These are phyloP conservation scores for Leccinum broughii DNA, from an alignment of 768 basidiomycete species.

Conservation along the genomic window DNA sequence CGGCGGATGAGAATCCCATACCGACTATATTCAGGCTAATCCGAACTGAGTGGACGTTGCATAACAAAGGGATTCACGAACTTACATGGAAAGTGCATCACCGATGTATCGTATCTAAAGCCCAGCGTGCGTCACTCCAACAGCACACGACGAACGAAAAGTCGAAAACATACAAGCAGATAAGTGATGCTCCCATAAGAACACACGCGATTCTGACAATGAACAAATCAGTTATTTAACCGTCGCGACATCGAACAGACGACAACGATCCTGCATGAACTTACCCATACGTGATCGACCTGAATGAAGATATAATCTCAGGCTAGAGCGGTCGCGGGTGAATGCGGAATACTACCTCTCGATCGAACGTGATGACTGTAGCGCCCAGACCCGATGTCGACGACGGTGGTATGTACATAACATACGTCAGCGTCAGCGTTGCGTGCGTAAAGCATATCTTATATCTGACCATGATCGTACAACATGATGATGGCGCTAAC, in stretches of 20 bases:
- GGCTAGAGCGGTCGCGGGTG: background rate
- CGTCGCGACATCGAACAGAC: background rate
- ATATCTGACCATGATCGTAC: conserved; percentile 22
- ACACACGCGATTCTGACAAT: background rate
- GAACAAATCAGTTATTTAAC: background rate
- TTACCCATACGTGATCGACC: conserved; percentile 26
- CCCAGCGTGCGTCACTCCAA: background rate
- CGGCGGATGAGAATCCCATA: background rate
- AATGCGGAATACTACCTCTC: conserved; percentile 13
- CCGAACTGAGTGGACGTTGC: background rate
- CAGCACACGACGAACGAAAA: background rate
- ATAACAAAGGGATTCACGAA: background rate
- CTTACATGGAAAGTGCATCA: conserved; percentile 22
- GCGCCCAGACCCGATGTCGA: background rate
- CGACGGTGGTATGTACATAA: background rate
- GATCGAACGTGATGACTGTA: conserved; percentile 17
- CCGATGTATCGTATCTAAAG: conserved; percentile 27
- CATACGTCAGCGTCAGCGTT: background rate
- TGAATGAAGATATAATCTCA: background rate
- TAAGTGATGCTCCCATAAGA: conserved; percentile 1
- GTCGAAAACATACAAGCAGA: conserved; percentile 9
- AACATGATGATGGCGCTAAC: conserved; percentile 10
- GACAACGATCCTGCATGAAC: background rate
- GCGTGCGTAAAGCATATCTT: background rate
- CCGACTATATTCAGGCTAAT: conserved; percentile 17